phyloP scores from a whole-genome alignment of 78 protist species.

The Polysphondylium violaceum region DNA sequence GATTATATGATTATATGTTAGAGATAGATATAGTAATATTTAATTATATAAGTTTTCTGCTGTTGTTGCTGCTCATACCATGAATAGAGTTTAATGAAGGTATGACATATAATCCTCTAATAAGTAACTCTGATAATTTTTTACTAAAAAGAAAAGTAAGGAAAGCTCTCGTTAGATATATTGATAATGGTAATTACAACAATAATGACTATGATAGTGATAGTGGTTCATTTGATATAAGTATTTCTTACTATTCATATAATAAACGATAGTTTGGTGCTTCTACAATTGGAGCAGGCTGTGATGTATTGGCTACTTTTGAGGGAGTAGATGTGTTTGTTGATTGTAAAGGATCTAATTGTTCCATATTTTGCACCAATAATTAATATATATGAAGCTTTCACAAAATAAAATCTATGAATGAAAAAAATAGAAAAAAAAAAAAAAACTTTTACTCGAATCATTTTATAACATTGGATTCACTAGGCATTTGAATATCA shows the following conservation, averaged over 20 bases:
- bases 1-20: no score
- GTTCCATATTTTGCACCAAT: not conserved
- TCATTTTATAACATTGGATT: no score
- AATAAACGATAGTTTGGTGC: conserved; percentile 36
- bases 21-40: no score
- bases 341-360: not conserved
- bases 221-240: not conserved
- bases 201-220: not conserved
- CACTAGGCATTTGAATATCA: no score
- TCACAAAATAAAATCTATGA: no score
- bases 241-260: conserved; percentile 47
- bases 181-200: not conserved
- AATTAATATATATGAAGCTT: no score
- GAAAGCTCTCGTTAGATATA: not conserved
- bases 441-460: no score
- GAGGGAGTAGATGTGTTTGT: not conserved
- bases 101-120: conserved; percentile 61
- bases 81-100: conserved; percentile 57
- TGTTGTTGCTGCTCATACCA: not conserved
- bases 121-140: conserved; percentile 39
- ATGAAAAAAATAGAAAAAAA: no score
- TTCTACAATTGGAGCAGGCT: not conserved
- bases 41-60: not conserved
- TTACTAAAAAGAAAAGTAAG: conserved; percentile 5
- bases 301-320: not conserved